phyloP scores from a whole-genome alignment of 2,329 filamentous ascomycete genomes.

The Didymosphaeria variabile region DNA sequence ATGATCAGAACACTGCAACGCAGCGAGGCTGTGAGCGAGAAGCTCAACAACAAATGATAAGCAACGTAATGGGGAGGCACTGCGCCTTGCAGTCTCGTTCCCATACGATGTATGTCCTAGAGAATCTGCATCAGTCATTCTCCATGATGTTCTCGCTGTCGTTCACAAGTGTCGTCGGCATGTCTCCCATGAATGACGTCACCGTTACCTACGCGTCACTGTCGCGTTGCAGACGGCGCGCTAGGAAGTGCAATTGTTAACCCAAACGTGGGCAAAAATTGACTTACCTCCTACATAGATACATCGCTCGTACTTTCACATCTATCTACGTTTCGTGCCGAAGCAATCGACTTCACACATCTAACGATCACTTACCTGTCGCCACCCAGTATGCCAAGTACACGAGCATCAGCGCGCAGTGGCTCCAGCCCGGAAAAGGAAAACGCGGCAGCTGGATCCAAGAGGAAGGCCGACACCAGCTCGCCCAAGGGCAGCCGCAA shows the following conservation, averaged over 20 bases:
- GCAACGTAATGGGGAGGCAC: background rate
- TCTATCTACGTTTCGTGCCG: background rate
- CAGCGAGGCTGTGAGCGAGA: too few species aligned
- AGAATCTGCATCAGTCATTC: background rate
- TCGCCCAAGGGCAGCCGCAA: slow-evolving; percentile 57
- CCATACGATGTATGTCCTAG: background rate
- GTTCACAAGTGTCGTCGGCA: background rate
- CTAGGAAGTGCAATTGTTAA: slow-evolving; percentile 5
- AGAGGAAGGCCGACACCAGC: slow-evolving; percentile 51
- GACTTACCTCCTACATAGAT: background rate
- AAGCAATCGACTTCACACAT: background rate
- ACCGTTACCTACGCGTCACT: slow-evolving; percentile 14
- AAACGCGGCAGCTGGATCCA: slow-evolving; percentile 47
- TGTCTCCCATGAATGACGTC: slow-evolving; percentile 15
- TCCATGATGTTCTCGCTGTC: background rate
- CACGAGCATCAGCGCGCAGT: slow-evolving; percentile 38
- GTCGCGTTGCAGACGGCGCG: slow-evolving; percentile 10
- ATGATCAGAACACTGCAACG: too few species aligned
- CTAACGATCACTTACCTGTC: background rate
- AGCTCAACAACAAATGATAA: background rate
- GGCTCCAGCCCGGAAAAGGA: slow-evolving; percentile 34
- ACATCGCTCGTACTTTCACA: background rate
- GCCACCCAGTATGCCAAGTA: slow-evolving; percentile 34
- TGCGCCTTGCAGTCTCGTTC: too few species aligned
- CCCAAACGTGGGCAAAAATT: background rate